A percentile compares a stretch with the other conserved stretches of the same genome.
Evolutionary conservation across 108 stramenopile species (phyloP).

Genomic region (Stephanodiscus triporus): DNA sequence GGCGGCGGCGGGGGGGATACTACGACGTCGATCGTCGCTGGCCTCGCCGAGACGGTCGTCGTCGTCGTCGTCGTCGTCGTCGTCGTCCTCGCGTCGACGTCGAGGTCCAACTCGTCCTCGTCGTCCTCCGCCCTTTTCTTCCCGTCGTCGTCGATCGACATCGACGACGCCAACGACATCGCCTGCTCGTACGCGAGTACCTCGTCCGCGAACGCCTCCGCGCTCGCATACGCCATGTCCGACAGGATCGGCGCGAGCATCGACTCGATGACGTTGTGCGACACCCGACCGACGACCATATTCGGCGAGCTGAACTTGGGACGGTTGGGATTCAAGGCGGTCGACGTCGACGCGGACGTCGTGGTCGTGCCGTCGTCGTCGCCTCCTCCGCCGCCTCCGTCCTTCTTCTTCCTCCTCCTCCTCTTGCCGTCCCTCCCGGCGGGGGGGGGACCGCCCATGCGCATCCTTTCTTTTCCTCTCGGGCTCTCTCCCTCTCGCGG

Average conservation of each 20-base stretch:
- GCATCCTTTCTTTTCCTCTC: too few species aligned
- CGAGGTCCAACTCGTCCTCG: conserved; percentile 31
- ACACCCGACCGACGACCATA: conserved; percentile 67
- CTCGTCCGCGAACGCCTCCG: conserved; percentile 67
- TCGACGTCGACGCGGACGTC: neutral
- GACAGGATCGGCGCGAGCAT: conserved; percentile 58
- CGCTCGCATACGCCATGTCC: conserved; percentile 44
- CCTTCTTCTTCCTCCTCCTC: neutral
- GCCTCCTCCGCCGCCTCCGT: too few species aligned
- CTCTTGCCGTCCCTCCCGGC: conserved; percentile 4
- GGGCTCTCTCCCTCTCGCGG: too few species aligned
- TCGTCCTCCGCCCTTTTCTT: too few species aligned
- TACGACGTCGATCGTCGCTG: neutral
- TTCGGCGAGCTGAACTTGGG: conserved; percentile 52
- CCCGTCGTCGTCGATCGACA: conserved; percentile 3
- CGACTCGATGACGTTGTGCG: conserved; percentile 66
- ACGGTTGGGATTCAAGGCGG: neutral
- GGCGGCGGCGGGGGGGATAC: conserved; percentile 1
- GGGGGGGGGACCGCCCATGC: conserved; percentile 44
- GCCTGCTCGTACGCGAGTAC: conserved; percentile 31
- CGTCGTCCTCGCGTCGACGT: conserved; percentile 6
- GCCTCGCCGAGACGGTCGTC: neutral
- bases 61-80: neutral
- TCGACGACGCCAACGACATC: conserved; percentile 11
- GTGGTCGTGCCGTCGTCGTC: too few species aligned